Percentiles rank a stretch among this genome's conserved stretches.
phyloP scores from a whole-genome alignment of 257 asterid species.

The Craterostigma plantagineum region DNA sequence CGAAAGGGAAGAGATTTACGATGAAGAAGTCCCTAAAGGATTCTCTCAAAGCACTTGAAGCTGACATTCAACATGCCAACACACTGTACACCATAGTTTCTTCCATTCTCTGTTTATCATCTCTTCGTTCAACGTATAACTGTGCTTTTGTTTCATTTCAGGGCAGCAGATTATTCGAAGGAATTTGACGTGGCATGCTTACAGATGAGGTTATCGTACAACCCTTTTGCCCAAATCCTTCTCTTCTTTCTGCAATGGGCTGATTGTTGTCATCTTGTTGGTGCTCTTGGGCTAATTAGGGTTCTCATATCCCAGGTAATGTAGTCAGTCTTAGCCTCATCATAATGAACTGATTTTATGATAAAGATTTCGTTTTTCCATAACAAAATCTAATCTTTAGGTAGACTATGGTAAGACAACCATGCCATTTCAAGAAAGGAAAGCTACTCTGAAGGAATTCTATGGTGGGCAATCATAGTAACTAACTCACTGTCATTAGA shows the following conservation, averaged over 20 bases:
- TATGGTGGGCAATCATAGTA: constrained; percentile 36
- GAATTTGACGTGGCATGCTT: constrained; percentile 59
- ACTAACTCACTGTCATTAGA: background rate
- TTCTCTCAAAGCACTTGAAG: no score
- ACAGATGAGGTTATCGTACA: constrained; percentile 89
- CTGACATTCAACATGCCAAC: no score
- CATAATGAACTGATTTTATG: constrained; percentile 4
- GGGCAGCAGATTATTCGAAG: constrained; percentile 67
- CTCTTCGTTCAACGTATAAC: no score
- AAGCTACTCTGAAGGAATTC: constrained; percentile 60
- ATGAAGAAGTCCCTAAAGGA: no score
- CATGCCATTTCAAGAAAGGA: constrained; percentile 51
- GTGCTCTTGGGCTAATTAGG: constrained; percentile 66
- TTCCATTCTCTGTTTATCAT: no score
- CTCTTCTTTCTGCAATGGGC: constrained; percentile 77
- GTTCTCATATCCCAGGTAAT: constrained; percentile 70
- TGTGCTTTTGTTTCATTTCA: constrained; percentile 3
- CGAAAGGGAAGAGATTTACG: no score
- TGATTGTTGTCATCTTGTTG: constrained; percentile 60
- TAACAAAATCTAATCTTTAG: constrained; percentile 17
- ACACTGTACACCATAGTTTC: no score
- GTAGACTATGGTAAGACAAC: constrained; percentile 75
- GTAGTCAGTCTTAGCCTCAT: constrained; percentile 13
- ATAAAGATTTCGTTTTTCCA: background rate
- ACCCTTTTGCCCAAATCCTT: constrained; percentile 71